phyloP scores from a whole-genome alignment of 176 grass and related monocot genomes.

The Avena atlantica region DNA sequence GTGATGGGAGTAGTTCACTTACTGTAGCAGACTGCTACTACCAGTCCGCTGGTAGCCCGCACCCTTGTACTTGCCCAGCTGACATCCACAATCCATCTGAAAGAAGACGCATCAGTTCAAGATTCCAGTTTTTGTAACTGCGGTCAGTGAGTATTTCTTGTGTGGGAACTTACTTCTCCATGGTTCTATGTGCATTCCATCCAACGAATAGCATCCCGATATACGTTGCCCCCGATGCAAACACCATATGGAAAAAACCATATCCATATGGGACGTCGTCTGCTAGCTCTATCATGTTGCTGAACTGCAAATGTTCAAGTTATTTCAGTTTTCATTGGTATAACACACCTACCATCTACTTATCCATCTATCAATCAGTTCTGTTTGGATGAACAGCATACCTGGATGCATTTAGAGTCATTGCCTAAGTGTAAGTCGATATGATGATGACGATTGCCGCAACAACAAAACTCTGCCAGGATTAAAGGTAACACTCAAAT shows the following conservation, averaged over 20 bases:
- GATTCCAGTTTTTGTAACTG: neutral
- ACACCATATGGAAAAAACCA: neutral
- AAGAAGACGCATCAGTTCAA: neutral
- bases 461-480: neutral
- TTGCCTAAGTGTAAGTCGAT: neutral
- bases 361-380: neutral
- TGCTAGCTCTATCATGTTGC: neutral
- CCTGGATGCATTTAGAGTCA: neutral
- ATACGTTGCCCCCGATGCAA: neutral
- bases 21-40: neutral
- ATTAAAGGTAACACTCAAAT: neutral
- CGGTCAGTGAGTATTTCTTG: neutral
- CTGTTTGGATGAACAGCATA: neutral
- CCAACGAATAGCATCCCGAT: neutral
- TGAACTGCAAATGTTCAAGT: neutral
- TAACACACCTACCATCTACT: too few species aligned
- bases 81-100: neutral
- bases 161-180: neutral
- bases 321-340: neutral
- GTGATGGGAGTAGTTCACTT: neutral
- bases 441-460: neutral
- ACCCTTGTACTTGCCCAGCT: neutral
- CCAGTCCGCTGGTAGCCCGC: neutral
- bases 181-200: conserved; percentile 3
- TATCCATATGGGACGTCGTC: neutral